Base-by-base conservation (phyloP, 177 flowering plant genomes). In the Vitis hybrid region DNA sequence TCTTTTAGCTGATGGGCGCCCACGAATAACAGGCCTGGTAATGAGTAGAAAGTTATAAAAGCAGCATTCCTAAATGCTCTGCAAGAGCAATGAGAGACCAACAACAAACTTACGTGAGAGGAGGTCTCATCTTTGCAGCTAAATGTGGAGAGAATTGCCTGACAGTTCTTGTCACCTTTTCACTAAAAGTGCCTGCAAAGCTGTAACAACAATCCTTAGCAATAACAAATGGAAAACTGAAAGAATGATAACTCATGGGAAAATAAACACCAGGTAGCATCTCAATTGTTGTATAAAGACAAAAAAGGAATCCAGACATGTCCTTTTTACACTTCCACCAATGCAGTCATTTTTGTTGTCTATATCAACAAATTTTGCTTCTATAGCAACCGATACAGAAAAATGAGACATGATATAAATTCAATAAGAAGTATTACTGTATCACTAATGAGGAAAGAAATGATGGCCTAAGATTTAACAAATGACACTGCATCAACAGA, bases 101-200 rank as follows among this genome's bases (percentile, higher is more conserved):
- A 2, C 23, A 64, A 12, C 10, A 64, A 17, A 83, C 94, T 83
- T 74, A 96, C 99, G 88, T 88, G 14, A 85, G 87, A 55, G 98
- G 90, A 70, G 99, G 94, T 79, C 97, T 92, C 97, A 96, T 89
- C 74, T 93, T 93, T 67, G 98, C 97, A 52, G 99, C 99, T 66
- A 96, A 76, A 78, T 96, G 98, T 19, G 99, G 99, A 74, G 98
- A 96, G 68, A 93, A 84, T 82, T 85, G 90, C 73, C 98, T 87
- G 72, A 96, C 88, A 21, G 91, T 86, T 84, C 98, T 82, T 65
- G 99, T 90, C 23, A 88, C 90, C 80, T 92, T 96, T 84, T 93
- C 99, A 82, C 84, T 96, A 73, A 93, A 93, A 74, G 97, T 87
- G 73, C 89, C 94, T 82, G 99, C 98, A 84, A 96, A 96, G 79